Base-by-base conservation (phyloP, 2,329 filamentous ascomycete genomes). In the Sclerotinia glacialis region DNA sequence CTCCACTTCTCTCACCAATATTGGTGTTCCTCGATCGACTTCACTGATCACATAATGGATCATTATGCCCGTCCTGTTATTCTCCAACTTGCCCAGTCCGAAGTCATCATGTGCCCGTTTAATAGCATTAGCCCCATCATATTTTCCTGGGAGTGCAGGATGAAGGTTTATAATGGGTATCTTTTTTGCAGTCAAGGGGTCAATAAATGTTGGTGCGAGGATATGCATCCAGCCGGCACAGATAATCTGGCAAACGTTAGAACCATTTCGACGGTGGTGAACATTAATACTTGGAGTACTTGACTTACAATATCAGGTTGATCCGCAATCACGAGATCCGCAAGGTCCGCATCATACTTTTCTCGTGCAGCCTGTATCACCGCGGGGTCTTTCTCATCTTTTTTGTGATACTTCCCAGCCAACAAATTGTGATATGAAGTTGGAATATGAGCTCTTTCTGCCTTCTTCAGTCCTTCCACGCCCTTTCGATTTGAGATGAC, bases 41-140 rank as follows among this genome's bases (percentile, higher is more conserved):
- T 94, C 86, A 11, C 80, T 81, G 69, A 91, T 88, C 56, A 96
- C 92, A 78, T 93, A 89, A 79, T 97, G 93, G 21, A 92, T 87
- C 93, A 96, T 97, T 64, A 96, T 88, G 0, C 93, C 93, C 0
- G 86, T 93, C 70, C 83, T 84, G 70, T 84, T 83, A 71, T 90
- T 83, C 73, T 88, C 85, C 12, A 92, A 84, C 70, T 83, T 84
- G 7, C 85, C 84, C 2, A 79, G 80, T 75, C 87, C 78, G 76
- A 90, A 93, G 67, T 91, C 92, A 56, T 85, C 83, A 78, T 87
- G 92, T 3, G 93, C 92, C 31, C 91, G 83, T 72, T 90, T 86
- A 72, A 97, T 96, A 21, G 92, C 93, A 71, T 84, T 80, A 49
- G 87, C 86, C 5, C 93, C 93, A 71, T 93, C 90, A 75, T 92